These are phyloP conservation scores for Kwoniella sp. DNA, from an alignment of 768 basidiomycete species.

Conservation along the genomic window DNA sequence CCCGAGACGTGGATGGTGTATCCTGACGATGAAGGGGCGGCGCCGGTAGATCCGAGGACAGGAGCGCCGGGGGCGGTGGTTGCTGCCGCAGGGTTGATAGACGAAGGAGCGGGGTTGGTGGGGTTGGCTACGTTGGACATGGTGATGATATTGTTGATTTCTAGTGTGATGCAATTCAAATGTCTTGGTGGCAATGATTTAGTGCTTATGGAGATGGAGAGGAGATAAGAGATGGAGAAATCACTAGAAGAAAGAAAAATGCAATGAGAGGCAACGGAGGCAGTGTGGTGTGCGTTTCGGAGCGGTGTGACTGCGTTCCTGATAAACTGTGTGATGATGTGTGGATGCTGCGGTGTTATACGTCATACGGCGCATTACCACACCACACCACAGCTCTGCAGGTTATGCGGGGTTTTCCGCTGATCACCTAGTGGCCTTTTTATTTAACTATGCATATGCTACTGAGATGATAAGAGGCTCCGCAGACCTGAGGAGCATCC, in stretches of 20 bases:
- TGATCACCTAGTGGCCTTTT: not conserved
- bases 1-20: constrained; percentile 63
- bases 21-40: constrained; percentile 28
- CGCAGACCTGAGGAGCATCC: too few relatives aligned
- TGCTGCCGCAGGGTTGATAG: not conserved
- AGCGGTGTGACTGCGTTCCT: not conserved
- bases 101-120: constrained; percentile 10
- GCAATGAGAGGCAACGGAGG: not conserved
- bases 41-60: constrained; percentile 9
- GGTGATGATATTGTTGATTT: not conserved
- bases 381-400: not conserved
- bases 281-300: not conserved
- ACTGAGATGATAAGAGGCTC: too few relatives aligned
- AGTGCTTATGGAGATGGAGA: not conserved
- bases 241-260: not conserved
- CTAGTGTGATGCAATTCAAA: not conserved
- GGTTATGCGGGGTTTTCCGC: not conserved
- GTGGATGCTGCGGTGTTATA: not conserved
- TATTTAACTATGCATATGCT: too few relatives aligned
- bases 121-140: constrained; percentile 12
- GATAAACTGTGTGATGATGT: not conserved
- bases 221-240: not conserved
- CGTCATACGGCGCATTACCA: too few relatives aligned
- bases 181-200: not conserved
- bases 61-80: constrained; percentile 6